A percentile compares a stretch with the other conserved stretches of the same genome.
These are phyloP conservation scores for Epichloe brachyelytri DNA, from an alignment of 2,329 filamentous ascomycete genomes.

Conservation along the genomic window DNA sequence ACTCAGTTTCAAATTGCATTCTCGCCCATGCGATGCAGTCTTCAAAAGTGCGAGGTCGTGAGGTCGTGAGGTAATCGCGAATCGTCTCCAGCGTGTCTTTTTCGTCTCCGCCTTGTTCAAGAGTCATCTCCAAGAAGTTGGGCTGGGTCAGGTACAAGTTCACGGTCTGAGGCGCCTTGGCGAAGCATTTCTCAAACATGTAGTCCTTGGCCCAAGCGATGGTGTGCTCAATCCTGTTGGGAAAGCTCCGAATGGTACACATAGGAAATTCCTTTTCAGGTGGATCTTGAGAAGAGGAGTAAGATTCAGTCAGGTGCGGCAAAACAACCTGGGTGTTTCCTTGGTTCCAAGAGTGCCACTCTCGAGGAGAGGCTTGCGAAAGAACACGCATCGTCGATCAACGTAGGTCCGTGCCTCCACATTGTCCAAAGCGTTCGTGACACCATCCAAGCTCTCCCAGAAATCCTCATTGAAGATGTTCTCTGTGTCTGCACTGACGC, in stretches of 20 bases:
- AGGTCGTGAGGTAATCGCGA: slow-evolving; percentile 77
- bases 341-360: slow-evolving; percentile 98
- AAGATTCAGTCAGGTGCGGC: slow-evolving; percentile 85
- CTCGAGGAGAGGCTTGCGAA: slow-evolving; percentile 91
- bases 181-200: slow-evolving; percentile 86
- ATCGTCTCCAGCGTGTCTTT: slow-evolving; percentile 87
- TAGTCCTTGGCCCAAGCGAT: slow-evolving; percentile 92
- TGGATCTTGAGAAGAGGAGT: slow-evolving; percentile 88
- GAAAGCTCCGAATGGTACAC: slow-evolving; percentile 95
- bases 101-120: slow-evolving; percentile 91
- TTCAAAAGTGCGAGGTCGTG: slow-evolving; percentile 84
- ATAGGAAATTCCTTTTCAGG: slow-evolving; percentile 98
- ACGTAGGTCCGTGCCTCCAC: slow-evolving; percentile 95
- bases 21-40: slow-evolving; percentile 96
- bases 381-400: slow-evolving; percentile 92
- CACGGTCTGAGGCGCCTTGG: slow-evolving; percentile 84
- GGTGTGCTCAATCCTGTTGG: slow-evolving; percentile 96
- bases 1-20: slow-evolving; percentile 88
- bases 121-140: slow-evolving; percentile 72
- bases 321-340: slow-evolving; percentile 93
- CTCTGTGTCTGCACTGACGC: slow-evolving; percentile 85
- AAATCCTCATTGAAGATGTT: slow-evolving; percentile 89
- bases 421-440: slow-evolving; percentile 96
- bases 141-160: slow-evolving; percentile 88
- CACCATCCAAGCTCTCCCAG: slow-evolving; percentile 76